Conservation (phyloP, 2,329 filamentous ascomycete species). For the Pseudogymnoascus sp. region DNA sequence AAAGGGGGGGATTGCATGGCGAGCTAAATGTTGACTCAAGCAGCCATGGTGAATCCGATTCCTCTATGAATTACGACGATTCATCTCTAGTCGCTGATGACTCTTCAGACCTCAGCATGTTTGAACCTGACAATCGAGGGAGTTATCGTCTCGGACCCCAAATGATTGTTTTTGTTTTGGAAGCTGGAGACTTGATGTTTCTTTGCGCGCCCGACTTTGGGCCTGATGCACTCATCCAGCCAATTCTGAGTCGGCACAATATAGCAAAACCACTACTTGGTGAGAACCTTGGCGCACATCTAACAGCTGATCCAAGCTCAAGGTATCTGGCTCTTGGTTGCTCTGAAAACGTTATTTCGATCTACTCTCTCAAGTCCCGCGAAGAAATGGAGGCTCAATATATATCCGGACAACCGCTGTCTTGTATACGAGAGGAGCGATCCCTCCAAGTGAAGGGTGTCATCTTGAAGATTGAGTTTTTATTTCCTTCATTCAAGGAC, state of each 20-base stretch:
- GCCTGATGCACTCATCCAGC: conserved; percentile 28
- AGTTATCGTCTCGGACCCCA: conserved; percentile 59
- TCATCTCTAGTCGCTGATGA: not conserved
- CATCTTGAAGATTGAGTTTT: conserved; percentile 82
- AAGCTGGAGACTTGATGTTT: conserved; percentile 67
- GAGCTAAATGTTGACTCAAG: not conserved
- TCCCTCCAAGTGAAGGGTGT: conserved; percentile 50
- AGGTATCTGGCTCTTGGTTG: conserved; percentile 63
- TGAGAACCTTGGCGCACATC: conserved; percentile 48
- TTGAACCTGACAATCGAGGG: not conserved
- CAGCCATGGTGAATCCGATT: not conserved
- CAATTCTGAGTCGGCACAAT: conserved; percentile 50
- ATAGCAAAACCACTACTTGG: conserved; percentile 46
- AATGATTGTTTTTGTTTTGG: conserved; percentile 68
- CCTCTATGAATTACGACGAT: not conserved
- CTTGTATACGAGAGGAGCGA: conserved; percentile 47
- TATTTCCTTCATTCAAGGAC: conserved; percentile 62
- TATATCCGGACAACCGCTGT: conserved; percentile 36
- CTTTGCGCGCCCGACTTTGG: conserved; percentile 55
- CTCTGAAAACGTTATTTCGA: conserved; percentile 59
- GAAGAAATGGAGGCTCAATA: conserved; percentile 45
- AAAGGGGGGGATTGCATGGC: not conserved
- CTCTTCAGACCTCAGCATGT: not conserved
- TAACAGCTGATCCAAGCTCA: conserved; percentile 73
- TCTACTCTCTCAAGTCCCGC: conserved; percentile 62